Evolutionary conservation across 768 basidiomycete genomes (phyloP).

Genomic region (Kwoniella bestiolae): DNA sequence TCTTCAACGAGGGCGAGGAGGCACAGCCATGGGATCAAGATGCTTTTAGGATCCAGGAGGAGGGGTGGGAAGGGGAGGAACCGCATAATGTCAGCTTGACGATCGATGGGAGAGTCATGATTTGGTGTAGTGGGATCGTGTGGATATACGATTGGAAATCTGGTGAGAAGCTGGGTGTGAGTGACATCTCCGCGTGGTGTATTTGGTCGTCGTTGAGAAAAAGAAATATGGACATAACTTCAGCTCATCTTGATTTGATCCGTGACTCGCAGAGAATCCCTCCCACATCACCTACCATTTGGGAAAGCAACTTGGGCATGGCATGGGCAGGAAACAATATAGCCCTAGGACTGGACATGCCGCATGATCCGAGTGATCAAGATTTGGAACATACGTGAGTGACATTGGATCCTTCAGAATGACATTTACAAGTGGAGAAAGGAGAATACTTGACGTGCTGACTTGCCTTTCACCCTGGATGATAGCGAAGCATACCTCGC

Average conservation of each 20-base stretch:
- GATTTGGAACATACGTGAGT: slow-evolving; percentile 8
- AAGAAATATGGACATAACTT: no score
- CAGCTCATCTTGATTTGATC: no score
- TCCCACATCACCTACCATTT: background rate
- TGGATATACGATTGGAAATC: slow-evolving; percentile 11
- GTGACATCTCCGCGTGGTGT: no score
- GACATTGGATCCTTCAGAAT: no score
- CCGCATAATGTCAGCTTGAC: slow-evolving; percentile 18
- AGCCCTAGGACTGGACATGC: slow-evolving; percentile 4
- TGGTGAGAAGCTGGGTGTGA: slow-evolving; percentile 2
- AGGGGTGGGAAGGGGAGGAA: background rate
- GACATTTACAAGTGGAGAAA: no score
- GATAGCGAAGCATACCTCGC: slow-evolving; percentile 4
- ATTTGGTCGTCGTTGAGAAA: no score
- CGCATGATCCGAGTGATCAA: background rate
- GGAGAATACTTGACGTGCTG: no score
- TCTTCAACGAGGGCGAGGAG: slow-evolving; percentile 16
- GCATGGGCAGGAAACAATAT: slow-evolving; percentile 8
- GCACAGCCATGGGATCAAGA: background rate
- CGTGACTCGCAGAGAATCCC: background rate
- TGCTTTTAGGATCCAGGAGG: slow-evolving; percentile 3
- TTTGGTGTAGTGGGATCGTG: slow-evolving; percentile 16
- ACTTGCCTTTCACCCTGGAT: no score
- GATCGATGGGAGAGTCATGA: slow-evolving; percentile 7
- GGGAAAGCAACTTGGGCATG: slow-evolving; percentile 16